These are phyloP conservation scores for Fraxinus platypoda DNA, from an alignment of 305 asterid genomes.

Conservation along the genomic window DNA sequence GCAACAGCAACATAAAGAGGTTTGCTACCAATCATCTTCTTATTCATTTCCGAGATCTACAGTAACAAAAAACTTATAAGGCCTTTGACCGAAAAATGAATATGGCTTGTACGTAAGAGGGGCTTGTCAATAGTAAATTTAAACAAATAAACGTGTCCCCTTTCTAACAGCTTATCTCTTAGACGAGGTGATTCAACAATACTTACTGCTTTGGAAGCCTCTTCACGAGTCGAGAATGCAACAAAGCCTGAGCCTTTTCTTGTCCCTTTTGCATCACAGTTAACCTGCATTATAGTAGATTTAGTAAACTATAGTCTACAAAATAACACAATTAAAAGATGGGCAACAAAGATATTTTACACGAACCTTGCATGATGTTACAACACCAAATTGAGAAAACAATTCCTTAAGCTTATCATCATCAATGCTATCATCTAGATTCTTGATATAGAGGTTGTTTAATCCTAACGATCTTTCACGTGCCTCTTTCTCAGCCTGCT, in stretches of 20 bases:
- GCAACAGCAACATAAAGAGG: constrained; percentile 54
- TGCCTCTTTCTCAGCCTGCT: constrained; percentile 43
- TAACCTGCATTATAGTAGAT: constrained; percentile 37
- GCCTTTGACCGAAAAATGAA: background rate
- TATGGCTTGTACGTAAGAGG: background rate
- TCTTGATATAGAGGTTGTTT: constrained; percentile 51
- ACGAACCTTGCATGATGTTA: constrained; percentile 65
- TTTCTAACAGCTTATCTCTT: background rate
- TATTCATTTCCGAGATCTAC: constrained; percentile 43
- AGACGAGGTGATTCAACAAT: background rate
- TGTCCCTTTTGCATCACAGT: constrained; percentile 51
- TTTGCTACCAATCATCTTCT: constrained; percentile 36
- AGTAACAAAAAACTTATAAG: background rate
- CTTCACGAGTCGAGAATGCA: constrained; percentile 58
- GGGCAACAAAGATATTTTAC: background rate
- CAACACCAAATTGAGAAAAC: constrained; percentile 55
- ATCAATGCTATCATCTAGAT: constrained; percentile 52
- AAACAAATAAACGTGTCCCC: background rate
- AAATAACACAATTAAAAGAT: background rate
- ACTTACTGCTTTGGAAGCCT: constrained; percentile 53
- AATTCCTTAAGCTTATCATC: constrained; percentile 54
- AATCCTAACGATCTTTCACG: constrained; percentile 49
- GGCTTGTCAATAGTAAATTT: background rate
- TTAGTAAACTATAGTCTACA: background rate
- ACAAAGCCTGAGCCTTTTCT: constrained; percentile 74